phyloP scores from a whole-genome alignment of 306 rosid genomes.

The Cajanus cajan region DNA sequence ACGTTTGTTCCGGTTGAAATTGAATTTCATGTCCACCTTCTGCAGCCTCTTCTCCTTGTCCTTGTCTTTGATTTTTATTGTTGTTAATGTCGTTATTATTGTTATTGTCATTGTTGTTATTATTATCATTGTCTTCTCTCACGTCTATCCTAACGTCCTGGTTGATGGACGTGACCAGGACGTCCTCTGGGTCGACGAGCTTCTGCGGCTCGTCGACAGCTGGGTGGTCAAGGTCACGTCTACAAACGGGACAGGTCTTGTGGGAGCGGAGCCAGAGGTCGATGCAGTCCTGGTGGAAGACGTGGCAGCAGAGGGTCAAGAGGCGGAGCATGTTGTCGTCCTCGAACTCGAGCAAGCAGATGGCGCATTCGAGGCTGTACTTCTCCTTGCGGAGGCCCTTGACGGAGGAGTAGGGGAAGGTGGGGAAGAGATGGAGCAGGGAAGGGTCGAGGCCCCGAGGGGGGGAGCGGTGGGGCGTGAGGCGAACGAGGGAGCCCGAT shows the following conservation, averaged over 20 bases:
- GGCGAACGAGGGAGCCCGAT: constrained; percentile 28
- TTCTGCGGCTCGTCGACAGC: not conserved
- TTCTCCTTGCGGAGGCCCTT: constrained; percentile 51
- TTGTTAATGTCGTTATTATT: too few species aligned
- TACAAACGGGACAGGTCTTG: constrained; percentile 82
- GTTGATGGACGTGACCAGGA: not conserved
- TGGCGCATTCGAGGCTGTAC: constrained; percentile 55
- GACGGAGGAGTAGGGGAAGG: constrained; percentile 52
- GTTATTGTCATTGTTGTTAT: too few species aligned
- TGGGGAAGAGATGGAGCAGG: constrained; percentile 52
- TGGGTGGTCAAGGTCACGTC: constrained; percentile 49
- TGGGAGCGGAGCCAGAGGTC: constrained; percentile 75
- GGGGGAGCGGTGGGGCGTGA: constrained; percentile 14
- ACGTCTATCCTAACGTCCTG: too few species aligned
- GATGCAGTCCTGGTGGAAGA: constrained; percentile 77
- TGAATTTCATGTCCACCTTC: not conserved
- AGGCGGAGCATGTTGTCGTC: constrained; percentile 56
- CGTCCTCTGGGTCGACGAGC: not conserved
- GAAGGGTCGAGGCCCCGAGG: constrained; percentile 54
- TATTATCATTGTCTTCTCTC: too few species aligned
- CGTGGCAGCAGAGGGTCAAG: constrained; percentile 61
- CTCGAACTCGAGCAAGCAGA: constrained; percentile 67
- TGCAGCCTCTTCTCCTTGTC: not conserved
- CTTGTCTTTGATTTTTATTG: not conserved
- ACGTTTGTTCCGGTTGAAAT: not conserved